Evolutionary conservation across 139 green algal species (phyloP), one percentile per base, ranked within the genome.

Genomic region (Asterochloris erici): DNA sequence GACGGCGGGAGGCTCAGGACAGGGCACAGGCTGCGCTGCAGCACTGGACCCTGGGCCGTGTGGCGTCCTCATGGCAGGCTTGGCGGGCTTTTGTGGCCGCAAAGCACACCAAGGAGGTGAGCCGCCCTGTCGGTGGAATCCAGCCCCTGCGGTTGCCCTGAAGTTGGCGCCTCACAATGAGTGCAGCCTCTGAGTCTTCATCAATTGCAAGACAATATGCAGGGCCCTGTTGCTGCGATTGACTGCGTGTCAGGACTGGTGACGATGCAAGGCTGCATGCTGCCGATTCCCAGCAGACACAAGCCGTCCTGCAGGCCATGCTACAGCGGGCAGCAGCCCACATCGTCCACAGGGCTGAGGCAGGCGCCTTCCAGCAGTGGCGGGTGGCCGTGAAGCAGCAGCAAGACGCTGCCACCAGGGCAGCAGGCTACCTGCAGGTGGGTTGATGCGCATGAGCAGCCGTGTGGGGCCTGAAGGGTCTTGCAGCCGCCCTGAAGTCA

Each of bases 301-400:
- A 54, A 54, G 38, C 38, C 6, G 38, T 6, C 38, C 38, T 54
- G n/a, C 76, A n/a, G 12, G 76, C 68, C 54, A 80, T 64, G 24
- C 29, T 69, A 0, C 4, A 28, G 14, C 68, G 76, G 60, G 76
- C 76, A n/a, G 60, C 68, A 9, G 60, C 38, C 26, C 76, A 80
- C 76, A 70, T 80, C 12, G 60, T 80, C 24, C 24, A 80, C 76
- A 68, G 76, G 23, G 68, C 76, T 27, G 60, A 70, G 76, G 76
- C 76, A 29, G 76, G 60, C 68, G 76, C 60, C 76, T 80, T 80
- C 76, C 21, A 26, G 76, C 76, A 80, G 23, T 80, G 76, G 76
- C 76, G 29, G 60, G 76, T 17, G 23, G 76, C 68, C 1, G 76
- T 69, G 11, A 19, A 14, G 13, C 23, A 62, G 76, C 68, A 69